Conservation (phyloP, 164 flowering plant genomes). For the Annona cherimola region DNA sequence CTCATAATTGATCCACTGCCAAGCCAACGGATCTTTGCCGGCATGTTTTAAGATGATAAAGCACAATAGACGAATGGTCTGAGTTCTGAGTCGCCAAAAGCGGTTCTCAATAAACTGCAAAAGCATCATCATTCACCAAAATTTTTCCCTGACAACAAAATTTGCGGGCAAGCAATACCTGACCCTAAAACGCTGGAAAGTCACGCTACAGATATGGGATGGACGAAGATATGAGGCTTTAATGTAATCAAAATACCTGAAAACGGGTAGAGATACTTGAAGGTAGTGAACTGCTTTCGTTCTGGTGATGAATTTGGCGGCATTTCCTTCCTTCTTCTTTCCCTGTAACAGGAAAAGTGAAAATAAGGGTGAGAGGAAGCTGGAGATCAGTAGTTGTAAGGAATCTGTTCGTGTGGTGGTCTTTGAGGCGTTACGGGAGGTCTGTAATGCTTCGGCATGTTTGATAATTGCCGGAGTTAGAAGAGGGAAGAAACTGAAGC, state of each 20-base stretch:
- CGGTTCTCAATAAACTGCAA: background rate
- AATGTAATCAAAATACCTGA: slow-evolving; percentile 46
- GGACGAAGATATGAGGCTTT: background rate
- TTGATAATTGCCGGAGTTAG: background rate
- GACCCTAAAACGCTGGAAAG: background rate
- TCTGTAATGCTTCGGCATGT: slow-evolving; percentile 80
- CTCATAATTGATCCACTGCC: no score
- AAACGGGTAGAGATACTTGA: slow-evolving; percentile 50
- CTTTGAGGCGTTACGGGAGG: slow-evolving; percentile 43
- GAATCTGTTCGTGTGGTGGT: background rate
- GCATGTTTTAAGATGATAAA: no score
- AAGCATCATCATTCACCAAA: background rate
- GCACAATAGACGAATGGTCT: no score
- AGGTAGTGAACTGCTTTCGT: slow-evolving; percentile 66
- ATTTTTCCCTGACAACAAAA: background rate
- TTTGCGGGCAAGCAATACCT: background rate
- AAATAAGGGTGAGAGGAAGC: background rate
- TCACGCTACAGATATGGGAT: background rate
- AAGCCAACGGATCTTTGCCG: no score
- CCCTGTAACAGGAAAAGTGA: slow-evolving; percentile 38
- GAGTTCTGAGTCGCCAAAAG: no score
- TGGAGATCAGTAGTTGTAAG: background rate
- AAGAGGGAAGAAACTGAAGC: background rate
- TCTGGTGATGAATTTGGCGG: slow-evolving; percentile 73
- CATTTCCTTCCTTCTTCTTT: slow-evolving; percentile 93